Conservation (phyloP, 805 yeast species). For the Starmerella etchellsii region DNA sequence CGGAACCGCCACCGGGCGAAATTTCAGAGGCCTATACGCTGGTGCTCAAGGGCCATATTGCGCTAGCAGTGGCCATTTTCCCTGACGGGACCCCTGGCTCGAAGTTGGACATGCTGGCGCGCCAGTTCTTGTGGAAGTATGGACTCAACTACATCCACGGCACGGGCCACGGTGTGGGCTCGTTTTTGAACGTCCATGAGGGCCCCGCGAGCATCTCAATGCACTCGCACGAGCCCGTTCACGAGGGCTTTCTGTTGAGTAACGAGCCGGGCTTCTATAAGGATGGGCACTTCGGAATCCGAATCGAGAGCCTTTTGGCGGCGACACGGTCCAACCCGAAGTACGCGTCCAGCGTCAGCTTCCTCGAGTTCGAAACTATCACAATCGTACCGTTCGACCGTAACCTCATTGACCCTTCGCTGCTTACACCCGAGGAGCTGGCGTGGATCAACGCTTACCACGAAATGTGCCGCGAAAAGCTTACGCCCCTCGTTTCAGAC, state of each 20-base stretch:
- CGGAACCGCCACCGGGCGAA: constrained; percentile 36
- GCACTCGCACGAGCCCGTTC: constrained; percentile 29
- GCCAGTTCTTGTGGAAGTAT: constrained; percentile 67
- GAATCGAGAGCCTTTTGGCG: constrained; percentile 75
- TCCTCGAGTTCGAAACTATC: constrained; percentile 64
- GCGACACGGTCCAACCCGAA: constrained; percentile 33
- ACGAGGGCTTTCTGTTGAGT: constrained; percentile 60
- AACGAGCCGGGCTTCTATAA: constrained; percentile 93
- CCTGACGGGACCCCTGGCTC: constrained; percentile 66
- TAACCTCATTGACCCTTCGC: constrained; percentile 47
- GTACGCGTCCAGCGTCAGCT: constrained; percentile 39
- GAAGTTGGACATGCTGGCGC: constrained; percentile 66
- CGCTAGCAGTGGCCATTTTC: constrained; percentile 66
- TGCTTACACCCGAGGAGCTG: constrained; percentile 51
- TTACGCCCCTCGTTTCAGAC: constrained; percentile 40
- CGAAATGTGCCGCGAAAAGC: constrained; percentile 38
- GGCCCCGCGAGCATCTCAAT: constrained; percentile 74
- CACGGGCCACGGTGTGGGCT: constrained; percentile 96
- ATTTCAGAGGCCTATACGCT: constrained; percentile 60
- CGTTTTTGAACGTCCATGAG: constrained; percentile 84
- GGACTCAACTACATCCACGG: constrained; percentile 90
- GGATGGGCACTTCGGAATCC: constrained; percentile 79
- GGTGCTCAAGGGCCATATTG: constrained; percentile 84
- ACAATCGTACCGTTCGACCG: constrained; percentile 76
- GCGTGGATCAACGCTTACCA: constrained; percentile 62